phyloP scores from a whole-genome alignment of 2,329 filamentous ascomycete species.

The Lasiodiplodia citricola region DNA sequence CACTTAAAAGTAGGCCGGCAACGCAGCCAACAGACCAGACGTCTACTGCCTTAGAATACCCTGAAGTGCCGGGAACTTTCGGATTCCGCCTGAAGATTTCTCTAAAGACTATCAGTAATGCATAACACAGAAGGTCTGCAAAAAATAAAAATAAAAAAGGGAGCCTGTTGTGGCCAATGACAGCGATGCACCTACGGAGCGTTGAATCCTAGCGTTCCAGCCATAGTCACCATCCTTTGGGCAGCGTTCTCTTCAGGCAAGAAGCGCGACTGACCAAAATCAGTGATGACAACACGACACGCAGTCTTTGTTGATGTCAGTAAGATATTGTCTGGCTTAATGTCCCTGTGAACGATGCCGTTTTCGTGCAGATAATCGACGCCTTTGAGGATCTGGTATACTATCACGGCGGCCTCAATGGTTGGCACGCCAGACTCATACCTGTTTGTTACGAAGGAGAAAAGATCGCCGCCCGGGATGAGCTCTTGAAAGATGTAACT shows the following conservation, averaged over 20 bases:
- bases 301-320: conserved; percentile 59
- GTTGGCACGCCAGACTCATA: conserved; percentile 52
- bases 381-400: conserved; percentile 62
- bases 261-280: conserved; percentile 64
- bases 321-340: conserved; percentile 69
- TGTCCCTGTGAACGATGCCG: conserved; percentile 64
- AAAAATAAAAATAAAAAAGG: background rate
- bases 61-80: conserved; percentile 37
- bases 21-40: conserved; percentile 68
- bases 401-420: conserved; percentile 59
- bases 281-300: conserved; percentile 62
- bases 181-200: conserved; percentile 56
- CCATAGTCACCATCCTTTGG: conserved; percentile 57
- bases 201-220: conserved; percentile 62
- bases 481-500: conserved; percentile 68
- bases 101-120: conserved; percentile 28
- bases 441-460: conserved; percentile 62
- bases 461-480: conserved; percentile 64
- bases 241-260: conserved; percentile 34
- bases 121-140: no score
- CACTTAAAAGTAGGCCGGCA: conserved; percentile 57
- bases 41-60: conserved; percentile 65
- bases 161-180: conserved; percentile 37
- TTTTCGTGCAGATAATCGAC: conserved; percentile 63
- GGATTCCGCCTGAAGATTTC: conserved; percentile 45